Evolutionary conservation across 495 filamentous ascomycete species (phyloP).

Genomic region (Annulohypoxylon nitens): DNA sequence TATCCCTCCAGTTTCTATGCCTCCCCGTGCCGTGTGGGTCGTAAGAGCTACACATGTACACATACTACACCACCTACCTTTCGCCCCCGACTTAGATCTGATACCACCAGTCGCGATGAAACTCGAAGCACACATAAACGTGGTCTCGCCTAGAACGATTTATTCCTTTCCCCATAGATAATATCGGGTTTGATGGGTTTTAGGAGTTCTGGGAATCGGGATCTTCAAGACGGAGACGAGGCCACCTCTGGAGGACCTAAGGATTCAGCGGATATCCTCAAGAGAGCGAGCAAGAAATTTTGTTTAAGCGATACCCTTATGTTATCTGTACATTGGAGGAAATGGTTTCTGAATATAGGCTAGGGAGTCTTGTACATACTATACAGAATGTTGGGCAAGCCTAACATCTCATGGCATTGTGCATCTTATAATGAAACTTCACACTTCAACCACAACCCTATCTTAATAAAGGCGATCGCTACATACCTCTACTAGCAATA

Average conservation of each 20-base stretch:
- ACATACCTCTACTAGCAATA: neutral
- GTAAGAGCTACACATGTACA: too few species aligned
- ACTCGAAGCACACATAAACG: neutral
- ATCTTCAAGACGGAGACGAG: too few species aligned
- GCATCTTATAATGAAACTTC: neutral
- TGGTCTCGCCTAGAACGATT: neutral
- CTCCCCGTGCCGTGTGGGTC: too few species aligned
- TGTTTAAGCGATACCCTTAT: neutral
- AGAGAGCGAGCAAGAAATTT: neutral
- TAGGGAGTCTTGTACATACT: neutral
- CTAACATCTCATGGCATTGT: neutral
- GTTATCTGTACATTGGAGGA: neutral
- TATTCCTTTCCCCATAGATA: neutral
- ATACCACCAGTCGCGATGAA: neutral
- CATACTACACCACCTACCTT: neutral
- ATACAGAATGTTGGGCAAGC: neutral
- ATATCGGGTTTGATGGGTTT: neutral
- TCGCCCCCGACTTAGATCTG: neutral
- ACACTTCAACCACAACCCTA: neutral
- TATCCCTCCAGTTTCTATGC: too few species aligned
- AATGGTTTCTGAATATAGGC: neutral
- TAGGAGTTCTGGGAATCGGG: neutral
- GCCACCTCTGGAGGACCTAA: too few species aligned
- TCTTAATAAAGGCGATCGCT: too few species aligned
- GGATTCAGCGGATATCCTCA: too few species aligned